phyloP scores from a whole-genome alignment of 768 basidiomycete species.

The Sistotremastrum niveocremeum region DNA sequence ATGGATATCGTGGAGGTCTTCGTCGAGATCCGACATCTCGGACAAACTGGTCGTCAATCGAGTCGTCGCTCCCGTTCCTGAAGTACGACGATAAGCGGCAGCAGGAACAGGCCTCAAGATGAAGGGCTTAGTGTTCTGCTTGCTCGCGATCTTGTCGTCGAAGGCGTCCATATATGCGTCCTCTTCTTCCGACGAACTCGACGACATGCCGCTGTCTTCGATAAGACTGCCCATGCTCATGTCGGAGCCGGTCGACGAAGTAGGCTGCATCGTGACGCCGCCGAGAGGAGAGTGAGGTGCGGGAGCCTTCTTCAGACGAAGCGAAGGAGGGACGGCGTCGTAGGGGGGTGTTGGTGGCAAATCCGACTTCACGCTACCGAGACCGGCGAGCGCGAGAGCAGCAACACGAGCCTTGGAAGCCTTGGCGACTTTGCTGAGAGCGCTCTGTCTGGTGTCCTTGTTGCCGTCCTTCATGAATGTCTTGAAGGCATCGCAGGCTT shows the following conservation, averaged over 20 bases:
- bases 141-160: conserved; percentile 10
- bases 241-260: conserved; percentile 5
- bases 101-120: conserved; percentile 33
- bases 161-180: conserved; percentile 20
- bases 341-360: conserved; percentile 27
- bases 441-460: conserved; percentile 33
- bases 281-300: conserved; percentile 19
- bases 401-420: conserved; percentile 41
- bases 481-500: conserved; percentile 57
- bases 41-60: no score
- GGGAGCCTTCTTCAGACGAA: conserved; percentile 28
- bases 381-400: conserved; percentile 14
- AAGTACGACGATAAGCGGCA: conserved; percentile 18
- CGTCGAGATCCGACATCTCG: no score
- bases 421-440: conserved; percentile 40
- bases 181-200: conserved; percentile 38
- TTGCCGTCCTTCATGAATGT: conserved; percentile 43
- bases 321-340: conserved; percentile 18
- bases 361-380: conserved; percentile 17
- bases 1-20: no score
- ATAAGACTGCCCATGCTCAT: conserved; percentile 52
- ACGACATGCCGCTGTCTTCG: conserved; percentile 48
- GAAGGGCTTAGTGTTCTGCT: conserved; percentile 28
- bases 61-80: no score
- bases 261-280: not conserved